Percentiles rank a stretch among this genome's conserved stretches.
Conservation (phyloP, 2,329 filamentous ascomycete genomes). For the Monosporascus cannonballus region DNA sequence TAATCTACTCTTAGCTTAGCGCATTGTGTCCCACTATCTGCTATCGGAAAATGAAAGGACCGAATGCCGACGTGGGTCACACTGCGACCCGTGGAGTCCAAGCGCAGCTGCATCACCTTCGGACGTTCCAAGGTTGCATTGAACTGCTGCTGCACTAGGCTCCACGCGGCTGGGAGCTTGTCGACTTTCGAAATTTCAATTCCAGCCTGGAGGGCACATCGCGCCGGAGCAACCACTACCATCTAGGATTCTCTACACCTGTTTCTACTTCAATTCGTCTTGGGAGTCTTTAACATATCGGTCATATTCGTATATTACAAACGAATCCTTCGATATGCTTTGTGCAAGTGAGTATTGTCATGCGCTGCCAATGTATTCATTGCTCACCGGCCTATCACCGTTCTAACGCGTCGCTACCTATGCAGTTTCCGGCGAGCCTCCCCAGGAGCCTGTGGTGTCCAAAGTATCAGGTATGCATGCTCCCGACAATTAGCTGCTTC, state of each 20-base stretch:
- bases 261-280: neutral
- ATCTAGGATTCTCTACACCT: conserved; percentile 1
- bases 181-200: neutral
- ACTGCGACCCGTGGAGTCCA: too few relatives aligned
- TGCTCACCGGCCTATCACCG: conserved; percentile 6
- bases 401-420: conserved; percentile 12
- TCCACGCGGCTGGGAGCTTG: neutral
- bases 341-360: conserved; percentile 36
- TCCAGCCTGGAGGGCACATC: neutral
- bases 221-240: conserved; percentile 5
- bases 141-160: neutral
- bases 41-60: too few relatives aligned
- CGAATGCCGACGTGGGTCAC: too few relatives aligned
- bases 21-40: too few relatives aligned
- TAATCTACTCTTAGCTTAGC: too few relatives aligned
- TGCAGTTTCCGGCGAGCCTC: conserved; percentile 90
- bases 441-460: conserved; percentile 89
- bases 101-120: too few relatives aligned
- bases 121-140: too few relatives aligned
- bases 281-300: too few relatives aligned
- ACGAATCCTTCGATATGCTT: conserved; percentile 31
- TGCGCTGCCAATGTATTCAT: neutral
- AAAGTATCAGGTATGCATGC: conserved; percentile 77
- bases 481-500: conserved; percentile 12
- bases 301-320: too few relatives aligned